Evolutionary conservation across 2,329 filamentous ascomycete species (phyloP).

Genomic region (Fusarium nematophilum): DNA sequence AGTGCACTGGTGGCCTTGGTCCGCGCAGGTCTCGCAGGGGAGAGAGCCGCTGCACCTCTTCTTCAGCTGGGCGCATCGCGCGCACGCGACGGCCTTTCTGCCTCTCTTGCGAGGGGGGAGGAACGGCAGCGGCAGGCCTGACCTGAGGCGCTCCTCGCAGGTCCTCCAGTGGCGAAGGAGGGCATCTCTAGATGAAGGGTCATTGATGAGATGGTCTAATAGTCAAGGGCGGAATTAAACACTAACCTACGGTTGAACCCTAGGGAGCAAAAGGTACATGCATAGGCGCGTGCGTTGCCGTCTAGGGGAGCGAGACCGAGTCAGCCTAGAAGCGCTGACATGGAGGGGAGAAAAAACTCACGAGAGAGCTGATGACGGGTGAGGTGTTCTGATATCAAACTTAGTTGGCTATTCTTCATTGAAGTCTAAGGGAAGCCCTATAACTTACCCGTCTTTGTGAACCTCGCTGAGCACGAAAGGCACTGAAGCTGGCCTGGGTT

Average conservation of each 20-base stretch:
- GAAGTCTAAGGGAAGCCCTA: too few relatives aligned
- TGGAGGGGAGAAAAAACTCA: too few relatives aligned
- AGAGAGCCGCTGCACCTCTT: conserved; percentile 9
- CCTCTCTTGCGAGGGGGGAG: conserved; percentile 3
- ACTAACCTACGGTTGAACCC: conserved; percentile 20
- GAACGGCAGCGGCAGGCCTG: background rate
- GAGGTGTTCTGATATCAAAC: too few relatives aligned
- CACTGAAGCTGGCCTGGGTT: too few relatives aligned
- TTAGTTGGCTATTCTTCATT: too few relatives aligned
- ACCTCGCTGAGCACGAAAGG: too few relatives aligned
- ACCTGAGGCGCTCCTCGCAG: background rate
- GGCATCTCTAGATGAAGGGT: conserved; percentile 4
- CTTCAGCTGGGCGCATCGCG: conserved; percentile 11
- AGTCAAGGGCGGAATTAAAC: background rate
- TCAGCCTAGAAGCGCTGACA: too few relatives aligned
- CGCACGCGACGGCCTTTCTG: conserved; percentile 4
- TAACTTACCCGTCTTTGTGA: too few relatives aligned
- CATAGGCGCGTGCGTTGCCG: too few relatives aligned
- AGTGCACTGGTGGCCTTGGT: conserved; percentile 9
- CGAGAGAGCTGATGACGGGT: too few relatives aligned
- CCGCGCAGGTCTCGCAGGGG: conserved; percentile 10
- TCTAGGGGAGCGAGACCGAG: too few relatives aligned
- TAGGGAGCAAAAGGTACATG: conserved; percentile 1
- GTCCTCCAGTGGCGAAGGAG: conserved; percentile 27
- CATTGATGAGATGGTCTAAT: background rate